Evolutionary conservation across 1,139 yeast species (phyloP).

Genomic region (Yamadazyma membranifaciens): DNA sequence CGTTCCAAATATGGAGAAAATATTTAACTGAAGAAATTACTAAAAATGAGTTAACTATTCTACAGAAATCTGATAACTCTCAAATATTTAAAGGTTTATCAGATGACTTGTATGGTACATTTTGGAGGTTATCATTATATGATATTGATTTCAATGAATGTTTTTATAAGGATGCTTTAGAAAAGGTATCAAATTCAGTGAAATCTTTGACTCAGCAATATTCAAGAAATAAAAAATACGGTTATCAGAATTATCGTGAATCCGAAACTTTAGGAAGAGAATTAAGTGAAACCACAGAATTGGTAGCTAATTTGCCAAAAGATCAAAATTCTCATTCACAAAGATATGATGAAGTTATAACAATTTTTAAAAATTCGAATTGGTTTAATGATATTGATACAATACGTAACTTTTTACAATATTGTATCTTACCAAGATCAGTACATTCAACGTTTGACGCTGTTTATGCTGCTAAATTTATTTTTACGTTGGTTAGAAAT

Average conservation of each 20-base stretch:
- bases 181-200: constrained; percentile 16
- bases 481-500: constrained; percentile 48
- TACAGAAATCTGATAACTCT: not conserved
- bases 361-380: constrained; percentile 15
- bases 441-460: constrained; percentile 87
- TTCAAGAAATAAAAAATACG: constrained; percentile 28
- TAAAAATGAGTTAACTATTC: not conserved
- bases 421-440: constrained; percentile 74
- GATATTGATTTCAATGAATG: constrained; percentile 61
- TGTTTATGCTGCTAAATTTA: constrained; percentile 61
- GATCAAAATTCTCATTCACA: constrained; percentile 31
- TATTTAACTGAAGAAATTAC: constrained; percentile 18
- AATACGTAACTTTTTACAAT: constrained; percentile 47
- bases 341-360: constrained; percentile 18
- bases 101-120: constrained; percentile 51
- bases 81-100: constrained; percentile 32
- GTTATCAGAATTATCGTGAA: constrained; percentile 22
- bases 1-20: constrained; percentile 77
- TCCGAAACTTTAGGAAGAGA: constrained; percentile 28
- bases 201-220: constrained; percentile 28
- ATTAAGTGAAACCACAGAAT: constrained; percentile 24
- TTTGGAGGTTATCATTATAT: constrained; percentile 77
- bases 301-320: constrained; percentile 23
- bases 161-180: constrained; percentile 51
- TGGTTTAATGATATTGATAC: constrained; percentile 26